Evolutionary conservation across 2,329 filamentous ascomycete species (phyloP).

Genomic region (Colletotrichum limetticola): DNA sequence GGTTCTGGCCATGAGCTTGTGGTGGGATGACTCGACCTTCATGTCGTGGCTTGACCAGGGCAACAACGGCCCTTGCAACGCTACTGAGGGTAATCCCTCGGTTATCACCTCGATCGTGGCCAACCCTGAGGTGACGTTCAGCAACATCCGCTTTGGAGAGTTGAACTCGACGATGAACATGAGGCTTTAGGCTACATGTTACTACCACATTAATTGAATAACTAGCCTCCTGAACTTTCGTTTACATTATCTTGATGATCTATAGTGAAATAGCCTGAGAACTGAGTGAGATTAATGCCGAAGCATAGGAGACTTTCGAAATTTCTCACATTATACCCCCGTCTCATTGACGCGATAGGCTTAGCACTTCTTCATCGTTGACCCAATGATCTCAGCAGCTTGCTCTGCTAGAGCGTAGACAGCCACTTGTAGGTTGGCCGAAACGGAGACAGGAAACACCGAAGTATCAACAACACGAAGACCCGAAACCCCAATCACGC

Average conservation of each 20-base stretch:
- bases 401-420: constrained; percentile 69
- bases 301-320: no score
- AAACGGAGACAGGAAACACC: constrained; percentile 40
- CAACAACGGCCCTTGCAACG: constrained; percentile 63
- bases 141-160: constrained; percentile 67
- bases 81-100: constrained; percentile 62
- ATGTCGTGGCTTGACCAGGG: constrained; percentile 69
- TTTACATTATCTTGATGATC: no score
- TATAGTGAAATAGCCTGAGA: no score
- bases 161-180: constrained; percentile 50
- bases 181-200: neutral
- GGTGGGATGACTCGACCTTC: constrained; percentile 62
- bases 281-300: no score
- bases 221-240: neutral
- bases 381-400: constrained; percentile 63
- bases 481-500: constrained; percentile 44
- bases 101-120: constrained; percentile 56
- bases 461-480: constrained; percentile 34
- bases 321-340: accelerated
- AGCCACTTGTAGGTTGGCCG: constrained; percentile 60
- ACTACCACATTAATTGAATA: no score
- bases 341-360: neutral
- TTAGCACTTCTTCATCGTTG: neutral
- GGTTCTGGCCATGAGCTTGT: constrained; percentile 65
- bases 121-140: constrained; percentile 62